Conservation (phyloP, 1,284 basidiomycete species). For the Boletellus deceptivus region DNA sequence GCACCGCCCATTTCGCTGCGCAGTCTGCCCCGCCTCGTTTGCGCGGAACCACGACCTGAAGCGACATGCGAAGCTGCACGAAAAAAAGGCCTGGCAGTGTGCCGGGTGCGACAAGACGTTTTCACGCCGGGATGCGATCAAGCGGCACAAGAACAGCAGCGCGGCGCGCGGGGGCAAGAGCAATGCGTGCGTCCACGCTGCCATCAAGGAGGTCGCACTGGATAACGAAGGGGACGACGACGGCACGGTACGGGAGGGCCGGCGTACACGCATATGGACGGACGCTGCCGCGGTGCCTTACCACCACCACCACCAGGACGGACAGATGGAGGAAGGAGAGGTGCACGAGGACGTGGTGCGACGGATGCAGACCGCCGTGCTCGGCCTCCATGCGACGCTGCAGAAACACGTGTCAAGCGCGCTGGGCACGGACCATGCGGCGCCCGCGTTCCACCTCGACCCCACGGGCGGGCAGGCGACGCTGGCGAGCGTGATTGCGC, state of each 20-base stretch:
- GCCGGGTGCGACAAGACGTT: conserved; percentile 69
- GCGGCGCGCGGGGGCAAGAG: conserved; percentile 46
- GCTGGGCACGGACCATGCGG: conserved; percentile 43
- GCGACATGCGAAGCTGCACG: conserved; percentile 66
- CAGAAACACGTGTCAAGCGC: conserved; percentile 57
- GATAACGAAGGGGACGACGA: conserved; percentile 47
- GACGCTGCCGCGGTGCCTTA: conserved; percentile 44
- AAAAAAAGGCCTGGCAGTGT: conserved; percentile 68
- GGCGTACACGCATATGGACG: conserved; percentile 60
- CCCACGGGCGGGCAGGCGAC: conserved; percentile 56
- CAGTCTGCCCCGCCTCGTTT: conserved; percentile 66
- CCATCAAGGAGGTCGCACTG: conserved; percentile 58
- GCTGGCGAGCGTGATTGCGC: conserved; percentile 63
- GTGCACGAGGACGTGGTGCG: conserved; percentile 49
- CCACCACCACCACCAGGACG: conserved; percentile 28
- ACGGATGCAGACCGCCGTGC: conserved; percentile 51
- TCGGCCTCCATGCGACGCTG: conserved; percentile 56
- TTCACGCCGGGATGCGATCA: conserved; percentile 72
- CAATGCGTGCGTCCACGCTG: conserved; percentile 51
- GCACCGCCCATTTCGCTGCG: conserved; percentile 63
- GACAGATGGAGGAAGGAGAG: conserved; percentile 61
- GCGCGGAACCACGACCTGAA: conserved; percentile 74
- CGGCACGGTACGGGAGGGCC: conserved; percentile 50
- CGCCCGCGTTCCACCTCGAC: conserved; percentile 36
- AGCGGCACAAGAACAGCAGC: conserved; percentile 63